A percentile compares a stretch with the other conserved stretches of the same genome.
Evolutionary conservation across 441 rosid species (phyloP).

Genomic region (Syzygium syzygioides): DNA sequence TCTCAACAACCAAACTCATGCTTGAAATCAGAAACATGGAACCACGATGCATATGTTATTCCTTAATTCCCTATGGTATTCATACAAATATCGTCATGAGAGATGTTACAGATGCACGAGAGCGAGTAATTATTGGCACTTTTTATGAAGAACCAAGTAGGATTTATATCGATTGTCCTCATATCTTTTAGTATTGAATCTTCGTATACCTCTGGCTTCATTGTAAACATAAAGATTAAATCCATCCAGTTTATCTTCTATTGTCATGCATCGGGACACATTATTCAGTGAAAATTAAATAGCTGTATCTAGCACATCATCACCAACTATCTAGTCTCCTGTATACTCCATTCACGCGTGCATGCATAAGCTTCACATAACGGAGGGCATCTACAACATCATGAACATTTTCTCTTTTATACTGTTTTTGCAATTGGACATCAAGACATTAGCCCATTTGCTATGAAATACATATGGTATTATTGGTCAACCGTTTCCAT

Average conservation of each 20-base stretch:
- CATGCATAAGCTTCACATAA: neutral
- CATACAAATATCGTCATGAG: neutral
- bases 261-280: neutral
- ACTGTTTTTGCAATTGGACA: neutral
- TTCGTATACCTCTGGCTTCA: neutral
- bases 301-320: neutral
- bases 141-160: neutral
- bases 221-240: neutral
- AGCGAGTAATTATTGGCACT: neutral
- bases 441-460: neutral
- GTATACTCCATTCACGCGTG: neutral
- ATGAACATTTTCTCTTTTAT: neutral
- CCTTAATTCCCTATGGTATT: neutral
- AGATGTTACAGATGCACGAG: neutral
- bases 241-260: neutral
- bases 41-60: neutral
- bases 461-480: neutral
- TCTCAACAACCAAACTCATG: neutral
- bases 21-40: neutral
- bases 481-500: neutral
- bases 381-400: neutral
- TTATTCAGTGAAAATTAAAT: neutral
- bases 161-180: neutral
- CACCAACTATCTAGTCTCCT: neutral
- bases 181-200: neutral